Percentiles rank a stretch among this genome's conserved stretches.
phyloP scores from a whole-genome alignment of 2,329 filamentous ascomycete species.

The Hymenoscyphus linearis region DNA sequence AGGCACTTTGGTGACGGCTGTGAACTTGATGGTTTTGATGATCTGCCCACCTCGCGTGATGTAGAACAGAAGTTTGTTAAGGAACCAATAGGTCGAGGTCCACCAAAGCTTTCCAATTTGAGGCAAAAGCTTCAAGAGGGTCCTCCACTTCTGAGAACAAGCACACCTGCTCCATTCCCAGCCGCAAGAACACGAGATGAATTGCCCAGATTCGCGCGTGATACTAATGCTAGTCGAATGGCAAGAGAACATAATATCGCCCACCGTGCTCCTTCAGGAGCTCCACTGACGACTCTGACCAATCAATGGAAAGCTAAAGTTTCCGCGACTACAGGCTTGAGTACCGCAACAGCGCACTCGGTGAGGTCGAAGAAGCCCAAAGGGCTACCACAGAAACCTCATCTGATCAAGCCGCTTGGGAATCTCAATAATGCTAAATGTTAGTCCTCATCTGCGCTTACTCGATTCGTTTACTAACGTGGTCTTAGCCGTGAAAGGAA shows the following conservation, averaged over 20 bases:
- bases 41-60: constrained; percentile 80
- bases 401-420: constrained; percentile 81
- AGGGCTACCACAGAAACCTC: constrained; percentile 65
- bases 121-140: constrained; percentile 54
- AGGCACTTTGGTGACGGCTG: constrained; percentile 85
- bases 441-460: constrained; percentile 41
- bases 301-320: constrained; percentile 35
- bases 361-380: constrained; percentile 51
- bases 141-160: constrained; percentile 47
- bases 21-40: constrained; percentile 90
- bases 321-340: constrained; percentile 36
- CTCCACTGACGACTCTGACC: constrained; percentile 45
- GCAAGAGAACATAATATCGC: constrained; percentile 58
- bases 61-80: constrained; percentile 80
- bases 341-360: constrained; percentile 41
- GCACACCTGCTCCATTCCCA: constrained; percentile 47
- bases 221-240: constrained; percentile 60
- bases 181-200: constrained; percentile 38
- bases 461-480: constrained; percentile 29
- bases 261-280: constrained; percentile 50
- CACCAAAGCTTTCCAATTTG: constrained; percentile 53
- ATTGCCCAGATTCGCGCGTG: constrained; percentile 58
- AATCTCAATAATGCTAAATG: constrained; percentile 73
- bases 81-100: constrained; percentile 65
- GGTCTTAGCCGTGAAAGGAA: constrained; percentile 73